Evolutionary conservation across 495 filamentous ascomycete species (phyloP).

Genomic region (Endocarpon pusillum): DNA sequence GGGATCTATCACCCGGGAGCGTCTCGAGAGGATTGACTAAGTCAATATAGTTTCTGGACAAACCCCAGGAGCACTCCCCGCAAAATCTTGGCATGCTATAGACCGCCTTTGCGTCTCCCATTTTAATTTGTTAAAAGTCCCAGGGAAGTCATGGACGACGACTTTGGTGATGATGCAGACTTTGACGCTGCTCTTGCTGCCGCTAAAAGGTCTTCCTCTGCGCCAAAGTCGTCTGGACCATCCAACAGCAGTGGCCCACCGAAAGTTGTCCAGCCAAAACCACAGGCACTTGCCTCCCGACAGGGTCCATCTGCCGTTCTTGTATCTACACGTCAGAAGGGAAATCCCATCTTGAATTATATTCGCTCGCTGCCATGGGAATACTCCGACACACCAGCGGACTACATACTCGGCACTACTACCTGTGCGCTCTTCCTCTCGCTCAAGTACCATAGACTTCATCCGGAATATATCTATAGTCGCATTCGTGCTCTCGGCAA

Average conservation of each 20-base stretch:
- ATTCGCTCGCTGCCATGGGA: conserved; percentile 84
- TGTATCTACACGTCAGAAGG: conserved; percentile 77
- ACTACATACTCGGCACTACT: conserved; percentile 76
- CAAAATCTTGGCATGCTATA: too few species aligned
- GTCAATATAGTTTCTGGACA: too few species aligned
- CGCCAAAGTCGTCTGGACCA: conserved; percentile 18
- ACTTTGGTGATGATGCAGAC: conserved; percentile 41
- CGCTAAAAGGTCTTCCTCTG: conserved; percentile 15
- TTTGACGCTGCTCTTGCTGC: conserved; percentile 35
- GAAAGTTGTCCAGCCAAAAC: conserved; percentile 71
- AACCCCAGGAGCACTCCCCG: too few species aligned
- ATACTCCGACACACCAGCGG: conserved; percentile 83
- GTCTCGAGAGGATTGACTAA: too few species aligned
- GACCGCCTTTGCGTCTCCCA: too few species aligned
- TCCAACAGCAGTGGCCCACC: conserved; percentile 14
- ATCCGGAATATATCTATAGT: conserved; percentile 95
- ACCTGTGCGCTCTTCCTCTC: conserved; percentile 87
- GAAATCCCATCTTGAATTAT: conserved; percentile 79
- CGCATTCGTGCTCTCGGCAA: conserved; percentile 64
- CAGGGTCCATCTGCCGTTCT: conserved; percentile 61
- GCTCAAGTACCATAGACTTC: conserved; percentile 91
- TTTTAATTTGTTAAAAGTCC: too few species aligned
- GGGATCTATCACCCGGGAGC: too few species aligned
- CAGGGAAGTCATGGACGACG: conserved; percentile 30
- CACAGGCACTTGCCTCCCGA: conserved; percentile 56